Conservation (phyloP, 169 alveolate species). For the Plasmodium blacklocki region DNA sequence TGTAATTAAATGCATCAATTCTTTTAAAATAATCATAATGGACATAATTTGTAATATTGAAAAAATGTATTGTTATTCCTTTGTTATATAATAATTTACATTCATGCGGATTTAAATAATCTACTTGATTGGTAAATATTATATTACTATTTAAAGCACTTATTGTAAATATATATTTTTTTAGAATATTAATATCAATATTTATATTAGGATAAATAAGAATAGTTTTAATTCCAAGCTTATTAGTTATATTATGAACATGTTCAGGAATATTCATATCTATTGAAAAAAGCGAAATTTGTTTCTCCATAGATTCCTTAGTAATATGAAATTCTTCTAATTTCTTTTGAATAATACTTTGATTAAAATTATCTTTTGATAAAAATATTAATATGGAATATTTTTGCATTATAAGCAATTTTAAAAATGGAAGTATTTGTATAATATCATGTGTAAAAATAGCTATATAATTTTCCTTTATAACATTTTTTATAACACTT, state of each 20-base stretch:
- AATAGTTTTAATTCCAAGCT: conserved; percentile 51
- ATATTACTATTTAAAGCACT: conserved; percentile 52
- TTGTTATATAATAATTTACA: conserved; percentile 43
- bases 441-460: conserved; percentile 40
- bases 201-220: conserved; percentile 40
- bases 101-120: conserved; percentile 70
- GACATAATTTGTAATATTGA: conserved; percentile 49
- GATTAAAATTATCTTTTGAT: conserved; percentile 13
- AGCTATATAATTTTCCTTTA: conserved; percentile 29
- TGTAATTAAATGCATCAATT: conserved; percentile 49
- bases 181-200: conserved; percentile 28
- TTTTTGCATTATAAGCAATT: conserved; percentile 23
- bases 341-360: conserved; percentile 13
- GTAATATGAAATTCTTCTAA: conserved; percentile 54
- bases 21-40: conserved; percentile 65
- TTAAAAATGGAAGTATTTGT: conserved; percentile 55
- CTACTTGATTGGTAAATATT: conserved; percentile 30
- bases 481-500: conserved; percentile 12
- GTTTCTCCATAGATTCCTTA: conserved; percentile 16
- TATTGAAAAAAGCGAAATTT: conserved; percentile 27
- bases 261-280: conserved; percentile 47
- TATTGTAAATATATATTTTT: conserved; percentile 45
- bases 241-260: conserved; percentile 27
- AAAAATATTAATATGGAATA: conserved; percentile 38
- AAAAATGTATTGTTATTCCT: conserved; percentile 48